Base-by-base conservation (phyloP, 2,329 filamentous ascomycete genomes). In the Exophiala phaeomuriformis region DNA sequence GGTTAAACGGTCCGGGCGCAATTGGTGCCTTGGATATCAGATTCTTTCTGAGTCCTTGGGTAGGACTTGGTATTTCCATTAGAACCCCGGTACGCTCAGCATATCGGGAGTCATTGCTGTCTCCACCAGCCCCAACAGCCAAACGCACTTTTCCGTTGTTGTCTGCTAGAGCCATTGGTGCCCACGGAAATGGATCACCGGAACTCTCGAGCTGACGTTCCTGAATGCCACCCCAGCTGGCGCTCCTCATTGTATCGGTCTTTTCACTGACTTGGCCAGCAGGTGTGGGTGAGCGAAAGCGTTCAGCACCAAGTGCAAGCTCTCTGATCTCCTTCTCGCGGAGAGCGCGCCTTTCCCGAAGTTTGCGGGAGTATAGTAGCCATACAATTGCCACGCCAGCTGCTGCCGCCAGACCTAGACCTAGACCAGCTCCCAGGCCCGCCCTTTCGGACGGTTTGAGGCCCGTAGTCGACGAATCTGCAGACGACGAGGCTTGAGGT, bases 391-490 rank as follows among this genome's bases (percentile, higher is more conserved):
- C 59, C 0, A 76, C 68, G 0, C 73, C 67, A 5, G 81, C 56
- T 2, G 81, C 63, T 1, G 79, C 71, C 0, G 78, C 70, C 1
- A 85, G 64, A 1, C 83, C 85, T 1, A 89, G 68, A 1, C 85
- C 84, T 1, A 88, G 65, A 0, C 84, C 85, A 1, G 84, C 69
- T 0, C 83, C 83, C 0, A 88, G 70, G 0, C 83, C 82, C 3
- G 84, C 69, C 45, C 76, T 78, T 56, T 73, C 72, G 5, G 67
- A 63, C 12, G 67, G 56, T 5, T 57, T 67, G 31, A 59, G 55
- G 9, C 58, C 58, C 9, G 56, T 47, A 31, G 57, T 42, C 5
- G 54, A 42, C n/a, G 47, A 12, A 8, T 52, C 31, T 9, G 49
- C 36, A 1, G 62, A 57, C 6, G 61, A 61, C 5, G 69, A 68